Base-by-base conservation (phyloP, 441 rosid genomes). In the Viola pubescens region DNA sequence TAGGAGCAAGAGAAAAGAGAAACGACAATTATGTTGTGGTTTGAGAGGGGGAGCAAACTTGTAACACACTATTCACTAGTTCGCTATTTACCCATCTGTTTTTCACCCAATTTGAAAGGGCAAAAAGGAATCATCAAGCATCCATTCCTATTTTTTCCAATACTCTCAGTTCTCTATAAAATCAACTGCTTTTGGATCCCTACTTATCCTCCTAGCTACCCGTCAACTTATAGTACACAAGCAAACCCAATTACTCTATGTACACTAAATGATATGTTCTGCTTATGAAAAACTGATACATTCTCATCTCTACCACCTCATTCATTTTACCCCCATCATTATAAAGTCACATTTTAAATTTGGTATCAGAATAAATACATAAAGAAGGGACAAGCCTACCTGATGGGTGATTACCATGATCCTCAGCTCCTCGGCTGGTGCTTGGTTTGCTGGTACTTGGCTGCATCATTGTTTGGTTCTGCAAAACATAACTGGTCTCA, bases 371-470 rank as follows among this genome's bases (percentile, higher is more conserved):
- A 41, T 11, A 48, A 8, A 48, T 34, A 14, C 16, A 69, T 10
- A 40, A 9, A 48, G 12, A 37, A 69, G 38, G 48, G 40, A 19
- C 68, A 55, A 56, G 58, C 66, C 37, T 65, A 85, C 91, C 87
- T 63, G 79, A 63, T 45, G 60, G 73, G 14, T 54, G 82, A 69
- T 69, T 79, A 63, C 73, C 80, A 34, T 54, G 74, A 66, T 74
- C 70, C 55, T 76, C 83, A 43, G 73, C 60, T 65, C 67, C 91
- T 64, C 68, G 76, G 68, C 75, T 67, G 60, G 71, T 65, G 61
- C 82, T 68, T 52, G 75, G 81, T 73, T 80, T 83, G 77, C 79
- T 76, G 43, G 73, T 63, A 73, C 75, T 68, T 56, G 94, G 77
- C 60, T 65, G 82, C 56, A 72, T 60, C 60, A 71, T 73, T 60